Percentiles rank a stretch among this genome's conserved stretches.
phyloP scores from a whole-genome alignment of 306 rosid genomes.

The Chamaecrista fasciculata region DNA sequence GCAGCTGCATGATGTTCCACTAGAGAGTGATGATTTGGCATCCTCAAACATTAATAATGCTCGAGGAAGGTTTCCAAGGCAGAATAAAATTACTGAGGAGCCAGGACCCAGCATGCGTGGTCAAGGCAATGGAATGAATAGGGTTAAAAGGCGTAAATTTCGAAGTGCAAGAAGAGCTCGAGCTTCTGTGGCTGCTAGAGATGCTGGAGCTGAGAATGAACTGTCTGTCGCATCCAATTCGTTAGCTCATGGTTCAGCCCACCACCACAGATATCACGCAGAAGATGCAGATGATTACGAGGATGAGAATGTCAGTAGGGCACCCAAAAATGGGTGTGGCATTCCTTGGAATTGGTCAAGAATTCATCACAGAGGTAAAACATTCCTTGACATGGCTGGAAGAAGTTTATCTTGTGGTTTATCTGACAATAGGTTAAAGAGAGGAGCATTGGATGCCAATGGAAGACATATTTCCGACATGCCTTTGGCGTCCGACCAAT shows the following conservation, averaged over 20 bases:
- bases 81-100: conserved; percentile 53
- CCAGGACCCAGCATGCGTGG: conserved; percentile 58
- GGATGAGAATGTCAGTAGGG: conserved; percentile 67
- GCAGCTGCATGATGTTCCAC: conserved; percentile 59
- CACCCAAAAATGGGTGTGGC: conserved; percentile 93
- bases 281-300: conserved; percentile 60
- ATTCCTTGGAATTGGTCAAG: conserved; percentile 99
- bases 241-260: conserved; percentile 59
- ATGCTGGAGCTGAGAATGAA: conserved; percentile 69
- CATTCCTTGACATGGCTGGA: conserved; percentile 91
- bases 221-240: conserved; percentile 90
- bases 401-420: conserved; percentile 92
- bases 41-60: conserved; percentile 69
- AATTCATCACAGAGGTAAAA: conserved; percentile 90
- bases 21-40: conserved; percentile 79
- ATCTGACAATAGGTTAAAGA: conserved; percentile 77
- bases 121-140: conserved; percentile 58
- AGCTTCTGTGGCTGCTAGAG: conserved; percentile 65
- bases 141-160: conserved; percentile 73
- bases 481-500: conserved; percentile 65
- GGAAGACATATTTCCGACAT: conserved; percentile 62
- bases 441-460: conserved; percentile 51
- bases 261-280: conserved; percentile 50
- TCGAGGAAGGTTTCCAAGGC: conserved; percentile 52
- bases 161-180: conserved; percentile 68